Base-by-base conservation (phyloP, 106 monocot genomes). In the Alisma plantagoaquatica region DNA sequence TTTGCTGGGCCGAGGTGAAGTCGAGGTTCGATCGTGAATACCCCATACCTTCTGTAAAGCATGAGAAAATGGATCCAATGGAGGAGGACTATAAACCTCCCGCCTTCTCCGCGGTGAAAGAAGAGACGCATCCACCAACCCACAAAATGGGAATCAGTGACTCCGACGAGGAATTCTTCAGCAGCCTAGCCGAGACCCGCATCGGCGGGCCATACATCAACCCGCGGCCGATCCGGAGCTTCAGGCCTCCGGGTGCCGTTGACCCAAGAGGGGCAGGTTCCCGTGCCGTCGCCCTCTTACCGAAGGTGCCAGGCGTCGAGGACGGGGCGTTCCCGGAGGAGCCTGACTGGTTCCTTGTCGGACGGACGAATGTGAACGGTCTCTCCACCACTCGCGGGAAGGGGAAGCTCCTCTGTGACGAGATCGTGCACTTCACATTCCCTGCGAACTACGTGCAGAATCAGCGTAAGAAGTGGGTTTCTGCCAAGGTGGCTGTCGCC, bases 361-460 rank as follows among this genome's bases (percentile, higher is more conserved):
- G 70, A 30, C 77, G 67, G 63, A 62, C 81, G 10, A 86, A 76
- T 30, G 61, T 92, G 16, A 41, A 29, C 3, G 85, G 75, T 15
- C 51, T 80, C 35, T 84, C 91, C 2, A 91, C 91, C 2, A 49
- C 62, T 54, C 68, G 75, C 0, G 91, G 91, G 18, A 73, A 26
- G 51, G 57, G 54, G 31, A 70, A 71, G 50, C 38, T 86, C 43
- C 70, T 65, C 12, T 54, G 60, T 3, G 46, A 54, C 20, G 91
- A 92, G 62, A 63, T 92, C 47, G 91, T 82, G 46, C 72, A 82
- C 42, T 86, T 92, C 35, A 46, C 63, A 2, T 92, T 92, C 51
- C 91, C 91, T 2, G 48, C 52, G 15, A 26, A 0, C 14, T n/a
- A n/a, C n/a, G n/a, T n/a, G n/a, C n/a, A n/a, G n/a, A 33, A 56